Evolutionary conservation across 495 filamentous ascomycete species (phyloP).

Genomic region (Glutinoglossum americanum): DNA sequence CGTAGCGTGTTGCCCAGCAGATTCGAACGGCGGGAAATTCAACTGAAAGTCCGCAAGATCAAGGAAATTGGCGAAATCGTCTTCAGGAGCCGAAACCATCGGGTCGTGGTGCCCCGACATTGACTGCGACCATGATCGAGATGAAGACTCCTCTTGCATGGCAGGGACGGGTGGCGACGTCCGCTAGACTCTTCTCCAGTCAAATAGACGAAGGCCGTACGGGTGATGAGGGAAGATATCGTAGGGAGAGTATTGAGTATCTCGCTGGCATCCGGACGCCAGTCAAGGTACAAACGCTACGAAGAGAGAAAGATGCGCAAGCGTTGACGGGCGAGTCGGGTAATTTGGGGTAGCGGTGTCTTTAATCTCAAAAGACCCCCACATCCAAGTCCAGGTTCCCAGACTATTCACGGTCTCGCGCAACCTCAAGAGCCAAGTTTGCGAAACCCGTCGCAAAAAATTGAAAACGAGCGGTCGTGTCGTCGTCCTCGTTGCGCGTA

Average conservation of each 20-base stretch:
- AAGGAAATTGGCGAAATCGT: slow-evolving; percentile 12
- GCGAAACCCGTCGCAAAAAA: background rate
- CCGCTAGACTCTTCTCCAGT: background rate
- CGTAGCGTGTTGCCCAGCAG: slow-evolving; percentile 7
- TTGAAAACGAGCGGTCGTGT: background rate
- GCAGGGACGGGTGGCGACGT: background rate
- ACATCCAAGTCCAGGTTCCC: background rate
- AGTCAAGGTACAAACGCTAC: background rate
- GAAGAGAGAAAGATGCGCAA: background rate
- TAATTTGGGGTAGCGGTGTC: background rate
- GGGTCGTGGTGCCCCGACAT: slow-evolving; percentile 5
- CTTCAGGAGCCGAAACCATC: slow-evolving; percentile 9
- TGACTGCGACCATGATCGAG: slow-evolving; percentile 1
- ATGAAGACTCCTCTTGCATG: background rate
- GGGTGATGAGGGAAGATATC: background rate
- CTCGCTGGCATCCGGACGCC: background rate
- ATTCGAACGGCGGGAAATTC: slow-evolving; percentile 12
- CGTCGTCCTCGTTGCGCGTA: background rate
- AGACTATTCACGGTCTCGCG: background rate
- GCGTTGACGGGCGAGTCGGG: background rate
- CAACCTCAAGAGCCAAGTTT: background rate
- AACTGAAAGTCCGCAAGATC: slow-evolving; percentile 13
- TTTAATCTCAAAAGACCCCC: background rate
- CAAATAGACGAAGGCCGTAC: background rate
- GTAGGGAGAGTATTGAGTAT: background rate